A percentile compares a stretch with the other conserved stretches of the same genome.
Evolutionary conservation across 2,329 filamentous ascomycete species (phyloP).

Genomic region (Coniochaeta ligniaria): DNA sequence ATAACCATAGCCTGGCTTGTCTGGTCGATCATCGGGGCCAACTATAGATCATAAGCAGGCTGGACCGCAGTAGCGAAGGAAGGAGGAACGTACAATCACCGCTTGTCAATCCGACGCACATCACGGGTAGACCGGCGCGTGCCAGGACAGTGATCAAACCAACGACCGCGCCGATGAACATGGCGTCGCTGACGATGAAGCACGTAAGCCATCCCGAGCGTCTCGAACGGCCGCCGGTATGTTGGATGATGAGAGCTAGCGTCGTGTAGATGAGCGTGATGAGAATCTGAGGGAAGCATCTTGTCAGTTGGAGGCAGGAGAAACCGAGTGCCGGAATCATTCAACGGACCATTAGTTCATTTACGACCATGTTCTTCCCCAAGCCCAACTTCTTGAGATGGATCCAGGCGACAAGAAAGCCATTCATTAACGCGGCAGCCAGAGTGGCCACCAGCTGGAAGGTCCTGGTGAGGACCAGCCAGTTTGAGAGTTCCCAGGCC

Average conservation of each 20-base stretch:
- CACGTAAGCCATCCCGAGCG: slow-evolving; percentile 16
- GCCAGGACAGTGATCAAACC: slow-evolving; percentile 25
- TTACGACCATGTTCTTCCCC: slow-evolving; percentile 17
- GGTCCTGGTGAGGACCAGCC: slow-evolving; percentile 22
- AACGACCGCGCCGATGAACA: slow-evolving; percentile 21
- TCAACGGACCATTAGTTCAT: slow-evolving; percentile 22
- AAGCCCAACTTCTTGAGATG: slow-evolving; percentile 17
- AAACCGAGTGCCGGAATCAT: neutral
- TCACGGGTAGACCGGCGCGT: slow-evolving; percentile 21
- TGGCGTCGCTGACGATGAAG: slow-evolving; percentile 22
- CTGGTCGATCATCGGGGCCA: slow-evolving; percentile 1
- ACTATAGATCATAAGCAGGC: slow-evolving; percentile 2
- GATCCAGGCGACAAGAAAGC: slow-evolving; percentile 24
- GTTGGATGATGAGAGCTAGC: slow-evolving; percentile 22
- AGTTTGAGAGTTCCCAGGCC: slow-evolving; percentile 23
- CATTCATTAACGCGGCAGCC: slow-evolving; percentile 23
- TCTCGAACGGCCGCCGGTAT: slow-evolving; percentile 18
- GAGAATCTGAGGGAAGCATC: slow-evolving; percentile 17
- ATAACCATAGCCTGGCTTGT: slow-evolving; percentile 10
- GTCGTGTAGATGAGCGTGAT: slow-evolving; percentile 22
- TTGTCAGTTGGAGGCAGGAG: neutral
- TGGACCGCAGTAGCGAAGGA: neutral
- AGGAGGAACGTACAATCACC: slow-evolving; percentile 11
- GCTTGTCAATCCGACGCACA: slow-evolving; percentile 24
- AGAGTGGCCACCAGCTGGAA: slow-evolving; percentile 24